Evolutionary conservation across 2,329 filamentous ascomycete species (phyloP), one percentile per base, ranked within the genome.

Genomic region (Lachnellula cervina): DNA sequence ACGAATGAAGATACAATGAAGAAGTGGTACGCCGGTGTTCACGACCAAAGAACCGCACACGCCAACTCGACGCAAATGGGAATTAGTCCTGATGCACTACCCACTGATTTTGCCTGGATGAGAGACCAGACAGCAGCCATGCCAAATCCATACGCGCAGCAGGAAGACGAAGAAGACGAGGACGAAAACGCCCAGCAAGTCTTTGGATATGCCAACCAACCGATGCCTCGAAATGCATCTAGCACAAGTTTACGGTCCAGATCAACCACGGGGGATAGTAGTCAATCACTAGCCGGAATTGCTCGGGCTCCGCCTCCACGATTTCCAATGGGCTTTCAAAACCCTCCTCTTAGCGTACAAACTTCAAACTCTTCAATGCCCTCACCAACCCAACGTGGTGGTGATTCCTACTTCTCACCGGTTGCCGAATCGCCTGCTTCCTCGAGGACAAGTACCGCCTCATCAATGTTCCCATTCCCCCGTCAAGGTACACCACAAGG

Each of bases 331-430:
- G 61, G 57, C 9, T 73, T 88, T 57, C 82, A 82, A 32, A 77
- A 80, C 28, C 77, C 78, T 0, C 77, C 81, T 1, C 79, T 96
- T 45, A 90, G 84, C 59, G 73, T 97, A 25, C 88, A 93, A 66
- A 86, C 81, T 0, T 75, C 79, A 60, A 61, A 62, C 8, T 48
- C 56, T 34, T 61, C 67, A 17, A 69, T 74, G 46, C 72, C 77
- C 49, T 71, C 73, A 6, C 67, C 69, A 38, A 56, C 57, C 40
- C 62, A 65, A 48, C 61, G 64, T 49, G 60, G 57, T 34, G 67
- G 66, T 5, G 90, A 91, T 56, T 97, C 92, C 3, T 97, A 97
- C 73, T 99, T 99, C 72, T 97, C 93, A 0, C 94, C 94, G 0
- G 81, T 87, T 2, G 81, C 80, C 35, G 92, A 97, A 53, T 90